Conservation (phyloP, 2,329 filamentous ascomycete species). For the Paracorniculantispora psalliotae region DNA sequence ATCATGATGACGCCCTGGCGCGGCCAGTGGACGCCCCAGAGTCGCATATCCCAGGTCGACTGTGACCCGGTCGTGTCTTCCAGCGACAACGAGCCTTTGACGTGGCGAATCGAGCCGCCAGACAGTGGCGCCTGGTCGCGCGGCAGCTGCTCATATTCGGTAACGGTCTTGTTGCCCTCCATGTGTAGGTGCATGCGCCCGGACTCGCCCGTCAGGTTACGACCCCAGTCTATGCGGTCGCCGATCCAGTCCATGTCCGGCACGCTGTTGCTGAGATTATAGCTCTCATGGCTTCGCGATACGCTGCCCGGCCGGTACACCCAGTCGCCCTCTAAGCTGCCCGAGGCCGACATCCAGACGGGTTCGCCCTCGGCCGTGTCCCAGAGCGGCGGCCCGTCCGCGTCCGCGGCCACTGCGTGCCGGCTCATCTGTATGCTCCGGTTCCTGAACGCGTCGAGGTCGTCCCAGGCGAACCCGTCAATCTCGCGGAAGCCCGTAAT, state of each 20-base stretch:
- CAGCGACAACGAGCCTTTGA: constrained; percentile 65
- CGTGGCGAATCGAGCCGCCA: constrained; percentile 58
- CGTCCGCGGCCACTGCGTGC: constrained; percentile 38
- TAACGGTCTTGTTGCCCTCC: constrained; percentile 52
- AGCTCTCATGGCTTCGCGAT: constrained; percentile 41
- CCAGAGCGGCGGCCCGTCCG: constrained; percentile 26
- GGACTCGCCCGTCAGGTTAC: constrained; percentile 72
- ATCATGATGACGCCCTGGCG: constrained; percentile 74
- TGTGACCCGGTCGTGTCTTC: constrained; percentile 63
- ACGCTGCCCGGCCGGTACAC: constrained; percentile 50
- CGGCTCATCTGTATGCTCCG: constrained; percentile 58
- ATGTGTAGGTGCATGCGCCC: constrained; percentile 64
- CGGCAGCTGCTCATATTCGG: constrained; percentile 38
- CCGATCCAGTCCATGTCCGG: constrained; percentile 62
- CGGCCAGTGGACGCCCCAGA: constrained; percentile 84
- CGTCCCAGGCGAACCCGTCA: constrained; percentile 74
- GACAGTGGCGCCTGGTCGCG: constrained; percentile 28
- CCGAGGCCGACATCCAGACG: constrained; percentile 75
- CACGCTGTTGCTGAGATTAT: constrained; percentile 61
- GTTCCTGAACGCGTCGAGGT: constrained; percentile 61
- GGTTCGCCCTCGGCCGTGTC: constrained; percentile 34
- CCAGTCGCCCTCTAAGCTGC: constrained; percentile 74
- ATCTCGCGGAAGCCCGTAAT: constrained; percentile 71
- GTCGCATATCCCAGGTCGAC: constrained; percentile 70
- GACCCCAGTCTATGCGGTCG: constrained; percentile 57